Conservation (phyloP, 208 protist genomes). For the Leishmania amazonensis region DNA sequence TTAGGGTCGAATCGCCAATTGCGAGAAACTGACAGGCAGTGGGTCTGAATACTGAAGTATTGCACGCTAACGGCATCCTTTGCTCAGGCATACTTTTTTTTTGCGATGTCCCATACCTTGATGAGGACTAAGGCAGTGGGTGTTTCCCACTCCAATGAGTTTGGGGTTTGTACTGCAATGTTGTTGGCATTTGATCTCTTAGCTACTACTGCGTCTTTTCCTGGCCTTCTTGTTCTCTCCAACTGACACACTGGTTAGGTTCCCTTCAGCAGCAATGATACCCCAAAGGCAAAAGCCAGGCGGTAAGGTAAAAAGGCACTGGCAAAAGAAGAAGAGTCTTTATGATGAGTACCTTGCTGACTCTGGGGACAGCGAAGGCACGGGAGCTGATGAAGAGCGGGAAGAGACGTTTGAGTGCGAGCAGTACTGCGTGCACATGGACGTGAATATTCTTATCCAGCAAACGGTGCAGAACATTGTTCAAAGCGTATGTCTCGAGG, state of each 20-base stretch:
- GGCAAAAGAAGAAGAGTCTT: conserved; percentile 33
- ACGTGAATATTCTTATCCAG: conserved; percentile 84
- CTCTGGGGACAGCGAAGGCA: conserved; percentile 57
- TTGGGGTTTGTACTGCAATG: neutral
- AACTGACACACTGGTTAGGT: neutral
- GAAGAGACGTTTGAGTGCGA: conserved; percentile 46
- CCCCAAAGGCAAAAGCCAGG: conserved; percentile 8
- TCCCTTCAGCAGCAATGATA: conserved; percentile 9
- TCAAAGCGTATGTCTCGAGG: conserved; percentile 76
- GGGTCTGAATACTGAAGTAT: neutral
- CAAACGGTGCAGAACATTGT: conserved; percentile 78
- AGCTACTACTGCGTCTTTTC: neutral
- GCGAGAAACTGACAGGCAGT: neutral
- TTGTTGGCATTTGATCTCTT: neutral
- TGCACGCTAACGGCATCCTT: neutral
- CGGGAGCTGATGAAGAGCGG: conserved; percentile 24
- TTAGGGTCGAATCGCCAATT: neutral
- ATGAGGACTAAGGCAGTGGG: neutral
- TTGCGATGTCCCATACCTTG: neutral
- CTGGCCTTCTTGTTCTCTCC: neutral
- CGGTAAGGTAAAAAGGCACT: conserved; percentile 15
- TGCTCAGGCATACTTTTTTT: neutral
- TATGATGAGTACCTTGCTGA: conserved; percentile 81
- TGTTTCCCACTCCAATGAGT: neutral
- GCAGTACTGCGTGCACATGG: conserved; percentile 68